Conservation (phyloP, 257 asterid species). For the Nemophila menziesii region DNA sequence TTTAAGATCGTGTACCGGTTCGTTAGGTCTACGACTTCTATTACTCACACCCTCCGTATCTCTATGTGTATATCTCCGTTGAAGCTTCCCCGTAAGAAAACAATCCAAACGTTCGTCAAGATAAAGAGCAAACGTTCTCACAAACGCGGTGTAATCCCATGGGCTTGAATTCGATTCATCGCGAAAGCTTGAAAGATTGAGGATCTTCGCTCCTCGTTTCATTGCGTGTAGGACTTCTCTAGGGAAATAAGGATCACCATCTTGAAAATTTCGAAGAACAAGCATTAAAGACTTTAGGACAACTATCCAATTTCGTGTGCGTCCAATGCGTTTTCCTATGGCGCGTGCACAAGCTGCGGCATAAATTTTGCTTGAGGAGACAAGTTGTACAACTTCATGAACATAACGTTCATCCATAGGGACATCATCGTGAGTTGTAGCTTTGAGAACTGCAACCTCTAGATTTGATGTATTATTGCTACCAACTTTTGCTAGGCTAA, state of each 20-base stretch:
- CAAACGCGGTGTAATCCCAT: constrained; percentile 80
- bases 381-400: constrained; percentile 41
- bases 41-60: constrained; percentile 11
- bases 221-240: constrained; percentile 80
- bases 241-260: constrained; percentile 85
- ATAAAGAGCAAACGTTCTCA: constrained; percentile 69
- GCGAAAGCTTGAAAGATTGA: constrained; percentile 53
- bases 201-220: constrained; percentile 73
- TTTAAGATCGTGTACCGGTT: constrained; percentile 54
- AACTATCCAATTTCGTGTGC: constrained; percentile 79
- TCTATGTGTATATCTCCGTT: constrained; percentile 29
- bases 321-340: constrained; percentile 70
- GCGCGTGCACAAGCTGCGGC: constrained; percentile 73
- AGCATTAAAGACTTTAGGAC: constrained; percentile 67
- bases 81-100: constrained; percentile 68
- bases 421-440: constrained; percentile 67
- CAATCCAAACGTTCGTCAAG: constrained; percentile 78
- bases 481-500: constrained; percentile 72
- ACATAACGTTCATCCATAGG: constrained; percentile 56
- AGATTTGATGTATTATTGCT: constrained; percentile 43
- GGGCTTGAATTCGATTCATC: constrained; percentile 76
- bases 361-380: constrained; percentile 49
- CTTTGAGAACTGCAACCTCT: constrained; percentile 64
- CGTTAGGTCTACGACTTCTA: constrained; percentile 24
- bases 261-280: constrained; percentile 71